A percentile compares a stretch with the other conserved stretches of the same genome.
Evolutionary conservation across 1,139 yeast species (phyloP).

Genomic region (Diutina scorzettiae): DNA sequence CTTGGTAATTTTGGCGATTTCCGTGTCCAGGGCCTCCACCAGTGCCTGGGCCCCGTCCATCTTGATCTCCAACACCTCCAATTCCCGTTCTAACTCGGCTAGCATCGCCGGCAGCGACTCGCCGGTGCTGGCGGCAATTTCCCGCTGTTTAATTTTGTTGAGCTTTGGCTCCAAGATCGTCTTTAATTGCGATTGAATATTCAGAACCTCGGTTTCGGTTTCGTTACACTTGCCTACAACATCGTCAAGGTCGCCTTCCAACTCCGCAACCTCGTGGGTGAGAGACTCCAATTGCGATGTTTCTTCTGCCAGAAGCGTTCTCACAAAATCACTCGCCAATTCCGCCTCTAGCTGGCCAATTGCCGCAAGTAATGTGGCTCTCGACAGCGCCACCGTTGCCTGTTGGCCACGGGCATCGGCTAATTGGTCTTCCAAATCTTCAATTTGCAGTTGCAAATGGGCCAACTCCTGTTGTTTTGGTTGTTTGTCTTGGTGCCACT

Average conservation of each 20-base stretch:
- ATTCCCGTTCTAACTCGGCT: background rate
- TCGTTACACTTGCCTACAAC: conserved; percentile 19
- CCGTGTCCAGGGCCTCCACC: background rate
- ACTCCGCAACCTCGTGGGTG: conserved; percentile 23
- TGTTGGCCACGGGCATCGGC: conserved; percentile 14
- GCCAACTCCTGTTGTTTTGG: conserved; percentile 18
- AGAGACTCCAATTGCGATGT: conserved; percentile 24
- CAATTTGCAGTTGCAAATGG: conserved; percentile 27
- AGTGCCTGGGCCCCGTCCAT: background rate
- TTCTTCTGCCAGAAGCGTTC: conserved; percentile 35
- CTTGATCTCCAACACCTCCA: background rate
- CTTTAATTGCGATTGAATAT: conserved; percentile 36
- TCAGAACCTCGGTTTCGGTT: conserved; percentile 21
- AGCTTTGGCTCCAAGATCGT: conserved; percentile 45
- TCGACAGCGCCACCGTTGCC: conserved; percentile 16
- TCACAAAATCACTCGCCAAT: conserved; percentile 40
- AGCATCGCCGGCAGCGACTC: background rate
- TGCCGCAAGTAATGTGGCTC: conserved; percentile 18
- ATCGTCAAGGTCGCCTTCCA: conserved; percentile 30
- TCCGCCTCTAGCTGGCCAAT: conserved; percentile 38
- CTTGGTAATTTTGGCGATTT: background rate
- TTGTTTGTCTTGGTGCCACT: background rate
- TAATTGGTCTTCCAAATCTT: conserved; percentile 31
- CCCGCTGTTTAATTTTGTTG: conserved; percentile 22
- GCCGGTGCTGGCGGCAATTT: background rate